Evolutionary conservation across 495 filamentous ascomycete species (phyloP), one percentile per base, ranked within the genome.

Genomic region (Hyaloscypha bicolor): DNA sequence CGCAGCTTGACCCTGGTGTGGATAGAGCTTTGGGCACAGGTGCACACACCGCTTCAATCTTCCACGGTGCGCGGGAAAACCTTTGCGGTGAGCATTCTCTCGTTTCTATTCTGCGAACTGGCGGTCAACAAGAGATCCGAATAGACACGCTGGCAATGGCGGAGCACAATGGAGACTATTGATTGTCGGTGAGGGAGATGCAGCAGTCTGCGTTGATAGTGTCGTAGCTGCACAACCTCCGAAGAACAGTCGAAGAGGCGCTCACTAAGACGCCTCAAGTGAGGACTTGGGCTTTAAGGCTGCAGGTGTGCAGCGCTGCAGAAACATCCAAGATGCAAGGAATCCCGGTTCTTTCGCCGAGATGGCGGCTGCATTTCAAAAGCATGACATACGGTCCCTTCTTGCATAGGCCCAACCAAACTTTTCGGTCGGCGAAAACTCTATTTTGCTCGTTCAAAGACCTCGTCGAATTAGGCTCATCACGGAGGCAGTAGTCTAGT

Each of bases 201-300:
- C 42, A 48, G 42, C 42, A 48, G 42, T 14, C 42, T 48, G 42
- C 42, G 16, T 16, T 48, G 16, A 11, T 48, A 48, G 42, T 48
- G 8, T 19, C 4, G 42, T 14, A 8, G 42, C 42, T 48, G 42
- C 42, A 48, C 8, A 48, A 1, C 3, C 2, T 48, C 11, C 16
- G 11, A 48, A 48, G 4, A 48, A 16, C 16, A 19, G 16, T 48
- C 42, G 11, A 6, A 19, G 16, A 12, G 9, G 42, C 42, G 12
- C 12, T 37, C 35, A 37, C 12, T 6, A 37, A 3, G 35, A 37
- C 12, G 35, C 8, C 35, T 37, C 35, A 37, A 37, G 35, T 37
- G 35, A 48, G 51, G 42, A 25, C 30, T 63, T 53, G 60, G 19
- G 39, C 60, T 62, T 25, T 32, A 53, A 35, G 42, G 60, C 60